Base-by-base conservation (phyloP, 768 basidiomycete species). In the Tulasnella sp. region DNA sequence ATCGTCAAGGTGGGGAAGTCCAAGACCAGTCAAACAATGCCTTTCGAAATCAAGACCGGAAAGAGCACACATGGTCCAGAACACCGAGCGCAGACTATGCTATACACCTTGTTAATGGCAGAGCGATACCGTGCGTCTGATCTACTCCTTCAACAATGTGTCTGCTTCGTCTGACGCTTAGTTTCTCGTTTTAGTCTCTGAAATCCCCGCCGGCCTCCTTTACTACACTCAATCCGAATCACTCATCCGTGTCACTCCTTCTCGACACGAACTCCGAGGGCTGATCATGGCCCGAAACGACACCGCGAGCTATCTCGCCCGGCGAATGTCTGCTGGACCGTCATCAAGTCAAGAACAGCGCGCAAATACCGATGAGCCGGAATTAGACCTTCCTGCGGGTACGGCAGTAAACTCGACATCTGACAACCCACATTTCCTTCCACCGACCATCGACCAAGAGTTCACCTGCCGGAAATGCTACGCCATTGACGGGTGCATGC, bases 31-130 rank as follows among this genome's bases (percentile, higher is more conserved):
- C 83, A 81, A 73, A 83, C 92, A 0, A 88, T 93, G 83, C 97
- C 97, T 0, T 92, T 99, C 77, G 98, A 99, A 85, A 95, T 99
- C 86, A 99, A 99, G 87, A 99, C 98, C 0, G 98, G 98, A 1
- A 89, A 93, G 42, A 87, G 93, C 0, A 87, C 90, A 11, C 93
- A 91, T 0, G 90, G 90, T 1, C 92, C 96, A 91, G 96, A 97
- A 82, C 97, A 99, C 85, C 93, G 98, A 50, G 98, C 98, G 0
- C 98, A 99, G 86, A 99, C 98, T 0, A 96, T 98, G 93, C 87
- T 99, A 4, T 99, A 99, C 85, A 97, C 96, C 0, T 88, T 99
- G 6, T 89, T 99, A 1, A 91, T 96, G 83, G 90, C 91, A 54
- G 97, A 99, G 85, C 90, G 97, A n/a, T 98, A 98, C 83, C 85